Percentiles rank a stretch among this genome's conserved stretches.
Evolutionary conservation across 495 filamentous ascomycete genomes (phyloP).

Genomic region (Penicillium pulvis): DNA sequence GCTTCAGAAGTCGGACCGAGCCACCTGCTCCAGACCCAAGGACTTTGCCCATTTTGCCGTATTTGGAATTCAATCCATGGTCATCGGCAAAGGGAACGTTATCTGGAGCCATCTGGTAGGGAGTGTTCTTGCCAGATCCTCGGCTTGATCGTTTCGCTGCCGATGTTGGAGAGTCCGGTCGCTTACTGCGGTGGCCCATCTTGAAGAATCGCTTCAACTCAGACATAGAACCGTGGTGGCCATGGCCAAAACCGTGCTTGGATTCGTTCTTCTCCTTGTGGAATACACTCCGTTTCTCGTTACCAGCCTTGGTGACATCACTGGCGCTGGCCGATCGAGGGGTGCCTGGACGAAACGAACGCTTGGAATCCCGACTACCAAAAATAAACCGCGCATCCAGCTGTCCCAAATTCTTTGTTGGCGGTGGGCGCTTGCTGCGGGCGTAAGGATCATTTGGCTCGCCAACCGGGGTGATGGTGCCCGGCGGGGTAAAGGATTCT

Average conservation of each 20-base stretch:
- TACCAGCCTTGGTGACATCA: slow-evolving; percentile 45
- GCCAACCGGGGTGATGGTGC: slow-evolving; percentile 75
- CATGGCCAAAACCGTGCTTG: slow-evolving; percentile 33
- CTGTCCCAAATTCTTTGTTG: slow-evolving; percentile 63
- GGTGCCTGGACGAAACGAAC: slow-evolving; percentile 38
- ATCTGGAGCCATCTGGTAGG: slow-evolving; percentile 55
- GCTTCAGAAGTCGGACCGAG: slow-evolving; percentile 92
- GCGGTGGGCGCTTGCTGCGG: slow-evolving; percentile 74
- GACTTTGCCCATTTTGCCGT: slow-evolving; percentile 92
- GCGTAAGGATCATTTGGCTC: slow-evolving; percentile 90
- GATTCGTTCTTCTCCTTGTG: slow-evolving; percentile 48
- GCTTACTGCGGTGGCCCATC: slow-evolving; percentile 67
- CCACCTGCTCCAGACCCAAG: slow-evolving; percentile 93
- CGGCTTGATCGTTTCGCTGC: slow-evolving; percentile 43
- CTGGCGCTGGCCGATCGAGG: slow-evolving; percentile 50
- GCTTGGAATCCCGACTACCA: slow-evolving; percentile 56
- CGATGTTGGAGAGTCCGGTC: slow-evolving; percentile 59
- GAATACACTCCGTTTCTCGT: slow-evolving; percentile 48
- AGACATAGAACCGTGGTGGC: slow-evolving; percentile 79
- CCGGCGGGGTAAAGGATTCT: slow-evolving; percentile 58
- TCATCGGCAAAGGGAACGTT: slow-evolving; percentile 93
- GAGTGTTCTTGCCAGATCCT: slow-evolving; percentile 58
- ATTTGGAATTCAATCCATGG: slow-evolving; percentile 86
- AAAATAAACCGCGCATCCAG: slow-evolving; percentile 91
- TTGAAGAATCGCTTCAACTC: slow-evolving; percentile 94